A percentile compares a stretch with the other conserved stretches of the same genome.
These are phyloP conservation scores for Xylaria acuta DNA, from an alignment of 495 filamentous ascomycete species.

Conservation along the genomic window DNA sequence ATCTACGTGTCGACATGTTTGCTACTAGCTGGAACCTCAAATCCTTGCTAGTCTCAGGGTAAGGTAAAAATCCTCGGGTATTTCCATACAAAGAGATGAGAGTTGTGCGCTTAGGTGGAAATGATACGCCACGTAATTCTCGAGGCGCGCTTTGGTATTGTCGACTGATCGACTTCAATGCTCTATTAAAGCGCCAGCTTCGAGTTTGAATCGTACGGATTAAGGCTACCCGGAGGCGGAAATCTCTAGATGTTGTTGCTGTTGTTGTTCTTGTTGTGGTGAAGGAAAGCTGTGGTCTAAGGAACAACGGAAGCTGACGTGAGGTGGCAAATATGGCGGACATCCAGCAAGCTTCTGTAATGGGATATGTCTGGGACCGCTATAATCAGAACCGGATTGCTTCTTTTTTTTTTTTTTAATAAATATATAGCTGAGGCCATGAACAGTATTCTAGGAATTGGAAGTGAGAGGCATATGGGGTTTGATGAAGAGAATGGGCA, in stretches of 20 bases:
- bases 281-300: neutral
- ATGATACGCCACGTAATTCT: neutral
- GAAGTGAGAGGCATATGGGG: neutral
- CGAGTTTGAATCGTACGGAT: neutral
- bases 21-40: conserved; percentile 12
- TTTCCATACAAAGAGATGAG: neutral
- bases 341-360: neutral
- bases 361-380: neutral
- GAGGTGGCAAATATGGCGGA: neutral
- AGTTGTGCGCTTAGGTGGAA: neutral
- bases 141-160: neutral
- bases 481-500: neutral
- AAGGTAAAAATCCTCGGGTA: conserved; percentile 2
- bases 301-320: neutral
- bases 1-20: conserved; percentile 62
- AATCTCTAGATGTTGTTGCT: neutral
- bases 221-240: neutral
- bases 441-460: neutral
- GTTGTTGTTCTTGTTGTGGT: neutral
- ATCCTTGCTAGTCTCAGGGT: neutral
- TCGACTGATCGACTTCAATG: neutral
- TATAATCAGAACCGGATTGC: neutral
- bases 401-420: neutral
- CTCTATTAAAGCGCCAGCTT: neutral
- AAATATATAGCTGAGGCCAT: neutral